phyloP scores from a whole-genome alignment of 1,284 basidiomycete species.

The Bondarzewia mesenterica region DNA sequence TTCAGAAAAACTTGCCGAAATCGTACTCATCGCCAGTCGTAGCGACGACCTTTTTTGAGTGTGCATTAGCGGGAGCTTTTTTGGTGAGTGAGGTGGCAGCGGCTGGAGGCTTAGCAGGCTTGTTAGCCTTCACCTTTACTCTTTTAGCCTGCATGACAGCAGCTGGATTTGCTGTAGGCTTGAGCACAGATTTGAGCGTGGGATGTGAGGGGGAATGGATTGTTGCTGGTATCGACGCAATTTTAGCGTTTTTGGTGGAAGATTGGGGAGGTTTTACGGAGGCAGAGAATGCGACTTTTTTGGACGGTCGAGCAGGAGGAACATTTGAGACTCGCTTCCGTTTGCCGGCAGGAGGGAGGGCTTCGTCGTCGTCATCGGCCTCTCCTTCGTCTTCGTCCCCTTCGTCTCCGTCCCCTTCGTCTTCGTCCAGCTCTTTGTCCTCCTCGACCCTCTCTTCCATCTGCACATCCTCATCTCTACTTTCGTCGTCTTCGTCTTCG shows the following conservation, averaged over 20 bases:
- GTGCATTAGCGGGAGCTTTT: constrained; percentile 17
- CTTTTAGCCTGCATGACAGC: too few species aligned
- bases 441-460: constrained; percentile 10
- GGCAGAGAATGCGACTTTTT: constrained; percentile 41
- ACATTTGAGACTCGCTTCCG: constrained; percentile 36
- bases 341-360: constrained; percentile 28
- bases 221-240: neutral
- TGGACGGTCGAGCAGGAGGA: constrained; percentile 27
- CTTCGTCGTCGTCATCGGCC: constrained; percentile 19
- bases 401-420: constrained; percentile 16
- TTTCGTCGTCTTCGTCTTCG: constrained; percentile 26
- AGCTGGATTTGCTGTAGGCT: constrained; percentile 1
- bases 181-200: constrained; percentile 1
- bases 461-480: constrained; percentile 17
- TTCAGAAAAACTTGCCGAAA: constrained; percentile 46
- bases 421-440: constrained; percentile 16
- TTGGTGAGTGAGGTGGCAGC: constrained; percentile 10
- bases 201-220: neutral
- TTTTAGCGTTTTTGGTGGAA: neutral
- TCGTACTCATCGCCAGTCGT: constrained; percentile 39
- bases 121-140: neutral
- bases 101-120: constrained; percentile 4
- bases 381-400: constrained; percentile 15
- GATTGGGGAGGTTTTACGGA: neutral
- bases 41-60: constrained; percentile 11